Conservation (phyloP, 2,329 filamentous ascomycete species). For the Diaporthe citriasiana region DNA sequence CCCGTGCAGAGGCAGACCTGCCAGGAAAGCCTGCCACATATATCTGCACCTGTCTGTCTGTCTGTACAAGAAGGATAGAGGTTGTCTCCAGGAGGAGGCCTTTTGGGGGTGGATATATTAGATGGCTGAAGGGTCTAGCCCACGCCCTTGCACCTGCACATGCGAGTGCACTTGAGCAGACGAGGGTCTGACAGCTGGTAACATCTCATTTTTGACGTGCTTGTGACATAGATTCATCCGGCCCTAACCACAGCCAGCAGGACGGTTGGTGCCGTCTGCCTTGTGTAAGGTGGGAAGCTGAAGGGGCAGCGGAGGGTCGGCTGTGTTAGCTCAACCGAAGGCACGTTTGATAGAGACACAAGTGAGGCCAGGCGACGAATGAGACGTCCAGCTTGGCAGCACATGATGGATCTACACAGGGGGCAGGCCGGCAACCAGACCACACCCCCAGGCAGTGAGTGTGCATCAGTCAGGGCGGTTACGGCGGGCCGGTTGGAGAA, state of each 20-base stretch:
- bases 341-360: not conserved
- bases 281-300: constrained; percentile 1
- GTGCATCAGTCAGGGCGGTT: not conserved
- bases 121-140: not conserved
- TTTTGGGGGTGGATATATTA: not conserved
- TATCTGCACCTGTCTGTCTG: not conserved
- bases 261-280: constrained; percentile 14
- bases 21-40: constrained; percentile 9
- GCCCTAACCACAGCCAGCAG: constrained; percentile 1
- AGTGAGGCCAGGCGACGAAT: constrained; percentile 32
- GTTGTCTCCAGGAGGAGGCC: not conserved
- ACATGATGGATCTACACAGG: constrained; percentile 32
- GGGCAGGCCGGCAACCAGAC: not conserved
- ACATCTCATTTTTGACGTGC: not conserved
- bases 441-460: constrained; percentile 3
- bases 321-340: constrained; percentile 1
- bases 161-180: not conserved
- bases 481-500: not conserved
- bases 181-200: not conserved
- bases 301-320: constrained; percentile 6
- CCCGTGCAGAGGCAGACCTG: not conserved
- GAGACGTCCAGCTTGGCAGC: constrained; percentile 2
- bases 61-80: not conserved
- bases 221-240: constrained; percentile 3
- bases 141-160: constrained; percentile 7